Base-by-base conservation (phyloP, 768 basidiomycete species). In the Fomitopsis serialis region DNA sequence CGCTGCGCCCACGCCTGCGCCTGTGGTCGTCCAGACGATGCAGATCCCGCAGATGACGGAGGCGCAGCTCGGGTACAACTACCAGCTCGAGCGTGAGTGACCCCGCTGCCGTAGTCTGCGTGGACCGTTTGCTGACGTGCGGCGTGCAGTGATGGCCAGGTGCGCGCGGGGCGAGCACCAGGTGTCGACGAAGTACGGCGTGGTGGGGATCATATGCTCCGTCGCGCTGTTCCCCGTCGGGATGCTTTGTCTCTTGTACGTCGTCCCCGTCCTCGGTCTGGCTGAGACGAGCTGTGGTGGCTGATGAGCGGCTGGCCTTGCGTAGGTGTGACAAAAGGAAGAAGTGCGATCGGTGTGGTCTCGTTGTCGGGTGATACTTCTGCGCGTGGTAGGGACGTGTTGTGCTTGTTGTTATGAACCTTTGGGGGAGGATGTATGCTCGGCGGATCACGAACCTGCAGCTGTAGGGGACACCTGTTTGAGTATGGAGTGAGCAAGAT, bases 111-210 rank as follows among this genome's bases (percentile, higher is more conserved):
- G 29, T 32, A 32, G 6, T 5, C 11, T 32, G 29, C 11, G 29
- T 11, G 5, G 11, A 32, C 29, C 5, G 29, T 6, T 32, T 11
- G 11, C 29, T 32, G 29, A 32, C 11, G 29, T 32, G 29, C 29
- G 6, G 37, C 37, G 15, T 35, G 36, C 22, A 63, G 62, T 62
- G 22, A 48, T 43, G 24, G 62, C 61, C 23, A 50, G 51, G 15
- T 69, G 68, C 52, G 68, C 68, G 19, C 56, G 61, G 35, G 68
- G 68, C 24, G 56, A 68, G 19, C 68, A 69, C 37, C 65, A 68
- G 25, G 52, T 57, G 11, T 46, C 50, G n/a, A 63, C 50, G 17
- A 63, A 59, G 32, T 61, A 66, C 45, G 68, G 68, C 19, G 43
- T 61, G 19, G 62, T 61, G 37, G 68, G 68, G 9, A 68, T 69